Evolutionary conservation across 441 rosid species (phyloP), one percentile per base, ranked within the genome.

Genomic region (Populus hybrid): DNA sequence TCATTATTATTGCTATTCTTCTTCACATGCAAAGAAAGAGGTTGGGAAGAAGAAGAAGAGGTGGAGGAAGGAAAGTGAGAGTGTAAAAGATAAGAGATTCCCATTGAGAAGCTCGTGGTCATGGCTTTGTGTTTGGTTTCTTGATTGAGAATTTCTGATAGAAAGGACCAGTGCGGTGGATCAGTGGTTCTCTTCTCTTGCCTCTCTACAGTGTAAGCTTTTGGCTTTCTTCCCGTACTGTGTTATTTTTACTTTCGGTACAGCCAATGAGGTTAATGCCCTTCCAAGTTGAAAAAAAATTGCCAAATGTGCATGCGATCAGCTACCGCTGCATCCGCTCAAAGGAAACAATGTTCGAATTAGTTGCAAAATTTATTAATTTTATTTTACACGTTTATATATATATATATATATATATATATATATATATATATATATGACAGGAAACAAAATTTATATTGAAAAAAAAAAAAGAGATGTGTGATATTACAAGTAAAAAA

Each of bases 51-150:
- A 77, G 70, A 35, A 28, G 57, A 50, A 20, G 89, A 69, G 34
- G 76, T 26, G 72, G 64, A 71, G 5, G 85, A 77, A 42, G 77
- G 79, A 73, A 30, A 79, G 26, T 78, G 82, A 78, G 88, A 67
- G 23, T 83, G 91, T 66, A 85, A 67, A 38, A 84, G 84, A 78
- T 77, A 86, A 76, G 89, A 82, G 85, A 87, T 86, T 67, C 91
- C 97, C 40, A 85, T 75, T 10, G 83, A 73, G 34, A 89, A 86
- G 70, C 82, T 86, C 94, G 88, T 88, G 68, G 54, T 65, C 68
- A 61, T 35, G 32, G 67, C n/a, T 40, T 57, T 10, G n/a, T 50
- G 59, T 40, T 12, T 23, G 28, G 63, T 34, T 14, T 6, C 3
- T 3, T 20, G 57, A 34, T 18, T 26, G 54, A 63, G 80, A 70